Evolutionary conservation across 345 rosid species (phyloP).

Genomic region (Excoecaria agallocha): DNA sequence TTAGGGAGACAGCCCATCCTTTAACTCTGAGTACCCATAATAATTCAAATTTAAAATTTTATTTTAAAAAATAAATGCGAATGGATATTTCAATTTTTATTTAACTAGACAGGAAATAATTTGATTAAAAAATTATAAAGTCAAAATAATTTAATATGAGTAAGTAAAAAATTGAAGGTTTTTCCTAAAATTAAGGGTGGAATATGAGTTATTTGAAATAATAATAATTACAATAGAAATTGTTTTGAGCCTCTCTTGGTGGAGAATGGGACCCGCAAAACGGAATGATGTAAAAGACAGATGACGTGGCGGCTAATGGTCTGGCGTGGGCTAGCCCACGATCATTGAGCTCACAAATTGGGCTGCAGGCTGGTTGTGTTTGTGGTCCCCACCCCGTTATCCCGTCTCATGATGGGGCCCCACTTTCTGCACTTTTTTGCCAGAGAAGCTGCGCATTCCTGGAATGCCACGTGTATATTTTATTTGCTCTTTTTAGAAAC

Average conservation of each 20-base stretch:
- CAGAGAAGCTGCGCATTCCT: constrained; percentile 13
- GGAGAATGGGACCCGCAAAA: constrained; percentile 46
- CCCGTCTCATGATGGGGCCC: constrained; percentile 16
- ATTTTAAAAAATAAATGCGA: too few species aligned
- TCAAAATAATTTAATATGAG: too few species aligned
- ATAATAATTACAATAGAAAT: background rate
- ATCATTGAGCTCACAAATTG: constrained; percentile 54
- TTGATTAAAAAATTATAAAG: too few species aligned
- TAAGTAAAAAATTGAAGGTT: too few species aligned
- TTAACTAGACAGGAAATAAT: too few species aligned
- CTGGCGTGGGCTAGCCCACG: constrained; percentile 67
- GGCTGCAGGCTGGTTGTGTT: constrained; percentile 46
- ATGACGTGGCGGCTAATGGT: constrained; percentile 59
- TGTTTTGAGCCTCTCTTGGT: constrained; percentile 24
- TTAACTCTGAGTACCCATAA: too few species aligned
- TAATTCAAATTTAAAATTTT: too few species aligned
- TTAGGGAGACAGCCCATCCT: too few species aligned
- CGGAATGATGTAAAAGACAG: constrained; percentile 37
- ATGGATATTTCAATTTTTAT: too few species aligned
- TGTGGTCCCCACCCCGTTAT: constrained; percentile 46
- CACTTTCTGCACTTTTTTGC: background rate
- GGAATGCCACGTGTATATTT: constrained; percentile 8
- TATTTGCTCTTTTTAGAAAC: background rate
- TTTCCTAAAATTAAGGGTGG: too few species aligned
- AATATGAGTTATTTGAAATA: too few species aligned